Conservation (phyloP, 2,329 filamentous ascomycete genomes). For the Tolypocladium tundrense region DNA sequence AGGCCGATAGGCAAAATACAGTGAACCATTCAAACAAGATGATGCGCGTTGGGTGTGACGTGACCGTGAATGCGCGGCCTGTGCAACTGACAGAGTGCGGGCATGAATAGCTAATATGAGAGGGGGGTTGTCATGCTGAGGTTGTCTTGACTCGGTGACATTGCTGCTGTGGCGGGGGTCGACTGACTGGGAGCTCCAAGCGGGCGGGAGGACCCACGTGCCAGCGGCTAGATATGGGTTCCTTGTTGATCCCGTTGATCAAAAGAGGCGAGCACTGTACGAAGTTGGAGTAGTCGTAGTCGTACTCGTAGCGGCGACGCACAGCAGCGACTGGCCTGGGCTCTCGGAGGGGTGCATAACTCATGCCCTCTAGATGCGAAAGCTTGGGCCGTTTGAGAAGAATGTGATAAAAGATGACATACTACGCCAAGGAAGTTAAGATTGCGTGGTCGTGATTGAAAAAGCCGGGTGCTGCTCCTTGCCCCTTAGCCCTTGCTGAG, state of each 20-base stretch:
- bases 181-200: background rate
- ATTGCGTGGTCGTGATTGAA: background rate
- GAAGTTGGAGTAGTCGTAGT: too few relatives aligned
- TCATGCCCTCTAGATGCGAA: background rate
- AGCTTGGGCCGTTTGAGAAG: background rate
- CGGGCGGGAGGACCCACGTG: background rate
- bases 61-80: background rate
- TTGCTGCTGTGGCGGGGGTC: background rate
- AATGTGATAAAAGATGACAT: background rate
- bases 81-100: background rate
- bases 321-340: background rate
- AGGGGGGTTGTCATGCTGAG: background rate
- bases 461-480: background rate
- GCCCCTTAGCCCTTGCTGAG: too few relatives aligned
- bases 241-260: background rate
- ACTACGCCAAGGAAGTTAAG: too few relatives aligned
- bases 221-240: background rate
- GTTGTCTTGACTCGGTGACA: background rate
- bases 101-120: background rate
- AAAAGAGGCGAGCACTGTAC: background rate
- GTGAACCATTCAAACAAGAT: background rate
- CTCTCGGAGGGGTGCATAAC: background rate
- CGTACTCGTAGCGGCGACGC: background rate
- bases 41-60: background rate
- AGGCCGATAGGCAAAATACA: background rate